Conservation (phyloP, 345 rosid species). For the Zanthoxylum bungeanum region DNA sequence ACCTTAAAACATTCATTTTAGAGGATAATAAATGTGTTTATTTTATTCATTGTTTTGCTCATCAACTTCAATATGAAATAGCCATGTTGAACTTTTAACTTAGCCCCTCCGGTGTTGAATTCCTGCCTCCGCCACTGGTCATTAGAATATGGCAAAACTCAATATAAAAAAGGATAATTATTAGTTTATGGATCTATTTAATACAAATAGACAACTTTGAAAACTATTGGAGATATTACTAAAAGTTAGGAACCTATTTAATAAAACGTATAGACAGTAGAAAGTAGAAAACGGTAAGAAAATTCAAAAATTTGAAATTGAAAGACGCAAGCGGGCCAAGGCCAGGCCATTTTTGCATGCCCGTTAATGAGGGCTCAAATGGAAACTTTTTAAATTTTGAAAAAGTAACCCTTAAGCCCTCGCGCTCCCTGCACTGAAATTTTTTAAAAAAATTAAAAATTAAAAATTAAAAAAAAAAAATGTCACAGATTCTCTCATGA, state of each 20-base stretch:
- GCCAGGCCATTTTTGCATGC: neutral
- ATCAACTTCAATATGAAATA: too few species aligned
- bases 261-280: neutral
- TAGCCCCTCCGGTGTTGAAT: too few species aligned
- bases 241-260: neutral
- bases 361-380: neutral
- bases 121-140: too few species aligned
- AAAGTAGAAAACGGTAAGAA: slow-evolving; percentile 30
- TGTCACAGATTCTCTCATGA: neutral
- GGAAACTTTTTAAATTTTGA: slow-evolving; percentile 18
- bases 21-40: too few species aligned
- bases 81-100: too few species aligned
- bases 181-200: too few species aligned
- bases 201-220: too few species aligned
- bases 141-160: too few species aligned
- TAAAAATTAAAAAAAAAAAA: too few species aligned
- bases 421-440: slow-evolving; percentile 11
- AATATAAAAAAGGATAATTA: too few species aligned
- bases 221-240: neutral
- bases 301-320: slow-evolving; percentile 24
- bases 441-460: neutral
- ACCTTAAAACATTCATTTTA: too few species aligned
- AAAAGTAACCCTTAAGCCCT: slow-evolving; percentile 2
- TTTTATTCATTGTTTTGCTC: too few species aligned
- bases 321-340: neutral